phyloP scores from a whole-genome alignment of 164 flowering plant species.

The Macadamia tetraphylla region DNA sequence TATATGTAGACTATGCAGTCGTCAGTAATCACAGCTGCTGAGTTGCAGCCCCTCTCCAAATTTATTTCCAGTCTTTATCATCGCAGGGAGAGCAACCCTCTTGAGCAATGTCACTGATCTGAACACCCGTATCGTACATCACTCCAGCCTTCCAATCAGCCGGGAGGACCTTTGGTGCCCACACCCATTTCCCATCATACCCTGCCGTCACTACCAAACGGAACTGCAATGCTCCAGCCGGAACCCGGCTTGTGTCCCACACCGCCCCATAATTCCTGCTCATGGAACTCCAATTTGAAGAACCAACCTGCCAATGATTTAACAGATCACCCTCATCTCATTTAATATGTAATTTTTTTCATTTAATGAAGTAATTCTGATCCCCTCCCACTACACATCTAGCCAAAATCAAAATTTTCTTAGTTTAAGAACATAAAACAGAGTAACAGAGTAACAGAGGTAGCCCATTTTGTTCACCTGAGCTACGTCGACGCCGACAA shows the following conservation, averaged over 20 bases:
- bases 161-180: slow-evolving; percentile 62
- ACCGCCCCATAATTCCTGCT: slow-evolving; percentile 61
- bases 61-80: slow-evolving; percentile 27
- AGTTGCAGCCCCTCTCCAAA: background rate
- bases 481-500: slow-evolving; percentile 52
- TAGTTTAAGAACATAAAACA: too few species aligned
- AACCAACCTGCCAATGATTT: slow-evolving; percentile 42
- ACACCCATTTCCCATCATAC: slow-evolving; percentile 59
- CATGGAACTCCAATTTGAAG: slow-evolving; percentile 58
- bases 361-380: background rate
- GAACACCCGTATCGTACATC: slow-evolving; percentile 59
- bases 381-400: too few species aligned
- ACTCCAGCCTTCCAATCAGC: slow-evolving; percentile 67
- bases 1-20: background rate
- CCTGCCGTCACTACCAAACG: slow-evolving; percentile 67
- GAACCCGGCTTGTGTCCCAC: slow-evolving; percentile 72
- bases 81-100: slow-evolving; percentile 78
- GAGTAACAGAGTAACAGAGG: too few species aligned
- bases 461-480: slow-evolving; percentile 34
- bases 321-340: background rate
- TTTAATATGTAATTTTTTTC: background rate
- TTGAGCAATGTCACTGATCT: slow-evolving; percentile 65
- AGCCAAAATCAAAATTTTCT: too few species aligned
- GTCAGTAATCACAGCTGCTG: too few species aligned
- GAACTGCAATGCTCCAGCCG: slow-evolving; percentile 58